Evolutionary conservation across 169 alveolate species (phyloP).

Genomic region (Plasmodium fragile): DNA sequence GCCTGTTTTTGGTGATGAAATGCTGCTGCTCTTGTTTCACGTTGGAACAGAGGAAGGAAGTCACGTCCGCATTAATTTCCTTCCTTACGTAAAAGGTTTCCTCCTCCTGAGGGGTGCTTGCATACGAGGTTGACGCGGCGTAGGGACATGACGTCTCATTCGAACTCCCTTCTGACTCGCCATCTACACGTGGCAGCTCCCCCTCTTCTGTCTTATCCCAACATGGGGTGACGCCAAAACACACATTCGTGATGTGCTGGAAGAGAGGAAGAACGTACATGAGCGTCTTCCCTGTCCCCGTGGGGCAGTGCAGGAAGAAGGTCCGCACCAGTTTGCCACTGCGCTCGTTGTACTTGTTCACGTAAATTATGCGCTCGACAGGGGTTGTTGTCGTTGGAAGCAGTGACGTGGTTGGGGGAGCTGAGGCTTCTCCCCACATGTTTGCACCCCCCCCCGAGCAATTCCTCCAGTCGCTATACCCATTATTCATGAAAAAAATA

Average conservation of each 20-base stretch:
- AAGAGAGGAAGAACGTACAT: constrained; percentile 41
- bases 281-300: constrained; percentile 67
- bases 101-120: neutral
- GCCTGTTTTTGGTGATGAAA: neutral
- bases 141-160: neutral
- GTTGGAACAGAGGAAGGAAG: constrained; percentile 18
- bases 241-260: constrained; percentile 27
- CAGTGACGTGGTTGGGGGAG: neutral
- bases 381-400: neutral
- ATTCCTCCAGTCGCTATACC: neutral
- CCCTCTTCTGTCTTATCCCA: neutral
- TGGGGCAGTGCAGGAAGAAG: constrained; percentile 62
- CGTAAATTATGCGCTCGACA: constrained; percentile 22
- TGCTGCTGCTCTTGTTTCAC: neutral
- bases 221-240: neutral
- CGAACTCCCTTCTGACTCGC: neutral
- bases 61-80: constrained; percentile 11
- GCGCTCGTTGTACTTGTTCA: constrained; percentile 29
- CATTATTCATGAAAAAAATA: constrained; percentile 26
- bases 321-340: constrained; percentile 33
- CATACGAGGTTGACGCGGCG: neutral
- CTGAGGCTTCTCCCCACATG: neutral
- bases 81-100: constrained; percentile 15
- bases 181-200: neutral
- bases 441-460: neutral